These are phyloP conservation scores for Ilyonectria sp. DNA, from an alignment of 2,329 filamentous ascomycete species.

Conservation along the genomic window DNA sequence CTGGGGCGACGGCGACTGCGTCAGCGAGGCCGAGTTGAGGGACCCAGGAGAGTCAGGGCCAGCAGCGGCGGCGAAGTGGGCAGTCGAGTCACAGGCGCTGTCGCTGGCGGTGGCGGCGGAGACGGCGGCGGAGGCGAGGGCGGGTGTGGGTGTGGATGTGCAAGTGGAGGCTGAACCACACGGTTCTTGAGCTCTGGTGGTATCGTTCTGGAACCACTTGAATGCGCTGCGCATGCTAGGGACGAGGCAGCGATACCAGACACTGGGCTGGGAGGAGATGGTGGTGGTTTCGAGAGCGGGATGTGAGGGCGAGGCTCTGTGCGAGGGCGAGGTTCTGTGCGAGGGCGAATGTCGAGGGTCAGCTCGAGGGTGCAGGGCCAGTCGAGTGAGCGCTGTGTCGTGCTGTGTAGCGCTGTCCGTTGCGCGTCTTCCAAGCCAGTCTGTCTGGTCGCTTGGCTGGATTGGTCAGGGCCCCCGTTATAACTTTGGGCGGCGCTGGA, in stretches of 20 bases:
- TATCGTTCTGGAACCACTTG: conserved; percentile 50
- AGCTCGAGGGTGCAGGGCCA: conserved; percentile 11
- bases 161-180: conserved; percentile 41
- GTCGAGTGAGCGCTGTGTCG: conserved; percentile 6
- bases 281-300: conserved; percentile 10
- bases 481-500: conserved; percentile 28
- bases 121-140: conserved; percentile 40
- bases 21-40: conserved; percentile 53
- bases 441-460: conserved; percentile 25
- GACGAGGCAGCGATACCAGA: conserved; percentile 21
- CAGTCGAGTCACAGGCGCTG: conserved; percentile 43
- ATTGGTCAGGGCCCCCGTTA: conserved; percentile 31
- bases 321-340: conserved; percentile 2
- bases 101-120: conserved; percentile 45
- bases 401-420: conserved; percentile 13
- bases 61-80: conserved; percentile 46
- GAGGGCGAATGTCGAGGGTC: conserved; percentile 1
- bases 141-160: conserved; percentile 36
- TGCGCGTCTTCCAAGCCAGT: conserved; percentile 27
- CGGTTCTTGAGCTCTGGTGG: conserved; percentile 41
- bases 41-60: conserved; percentile 54
- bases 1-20: conserved; percentile 56
- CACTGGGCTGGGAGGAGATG: conserved; percentile 21
- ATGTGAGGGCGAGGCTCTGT: background rate
- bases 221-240: conserved; percentile 42